Conservation (phyloP, 257 asterid genomes). For the Leptodermis oblonga region DNA sequence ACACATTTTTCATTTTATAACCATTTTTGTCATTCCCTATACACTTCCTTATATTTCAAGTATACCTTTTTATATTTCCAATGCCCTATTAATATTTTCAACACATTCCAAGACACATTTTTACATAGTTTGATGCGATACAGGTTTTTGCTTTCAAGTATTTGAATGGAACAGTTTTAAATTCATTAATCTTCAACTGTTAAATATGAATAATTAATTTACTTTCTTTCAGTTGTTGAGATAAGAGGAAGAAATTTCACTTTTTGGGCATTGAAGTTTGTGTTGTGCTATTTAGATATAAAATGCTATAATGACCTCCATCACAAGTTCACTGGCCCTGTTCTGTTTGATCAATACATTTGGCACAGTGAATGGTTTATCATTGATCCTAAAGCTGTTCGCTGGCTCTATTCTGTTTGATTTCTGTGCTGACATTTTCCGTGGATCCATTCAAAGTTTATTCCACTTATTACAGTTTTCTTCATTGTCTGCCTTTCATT, state of each 20-base stretch:
- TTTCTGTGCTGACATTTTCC: neutral
- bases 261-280: neutral
- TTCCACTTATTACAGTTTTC: too few species aligned
- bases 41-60: too few species aligned
- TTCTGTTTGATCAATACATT: neutral
- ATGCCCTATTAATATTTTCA: too few species aligned
- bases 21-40: too few species aligned
- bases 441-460: too few species aligned
- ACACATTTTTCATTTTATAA: too few species aligned
- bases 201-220: neutral
- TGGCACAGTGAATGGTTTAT: neutral
- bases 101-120: too few species aligned
- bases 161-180: too few species aligned
- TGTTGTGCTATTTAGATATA: neutral
- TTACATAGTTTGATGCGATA: too few species aligned
- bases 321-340: neutral
- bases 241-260: neutral
- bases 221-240: neutral
- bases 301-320: neutral
- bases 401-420: neutral
- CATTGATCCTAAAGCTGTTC: neutral
- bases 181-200: neutral
- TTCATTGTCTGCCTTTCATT: too few species aligned
- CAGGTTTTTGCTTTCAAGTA: neutral
- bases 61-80: too few species aligned